Base-by-base conservation (phyloP, 2,329 filamentous ascomycete species). In the Phialemoniopsis sp. region DNA sequence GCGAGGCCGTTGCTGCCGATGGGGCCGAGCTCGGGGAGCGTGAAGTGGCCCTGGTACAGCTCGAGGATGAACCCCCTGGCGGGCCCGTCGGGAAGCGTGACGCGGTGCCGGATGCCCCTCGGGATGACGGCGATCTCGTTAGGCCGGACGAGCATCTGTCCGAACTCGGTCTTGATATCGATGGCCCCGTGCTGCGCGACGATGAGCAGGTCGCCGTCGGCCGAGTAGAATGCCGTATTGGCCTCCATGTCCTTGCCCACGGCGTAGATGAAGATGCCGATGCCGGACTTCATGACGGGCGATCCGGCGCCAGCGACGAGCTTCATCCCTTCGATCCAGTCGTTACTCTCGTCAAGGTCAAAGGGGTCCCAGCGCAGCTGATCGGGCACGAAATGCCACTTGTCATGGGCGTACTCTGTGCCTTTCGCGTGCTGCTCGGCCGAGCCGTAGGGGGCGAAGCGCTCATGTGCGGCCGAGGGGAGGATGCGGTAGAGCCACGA, bases 191-290 rank as follows among this genome's bases (percentile, higher is more conserved):
- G 77, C 56, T 91, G 87, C 2, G 84, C 73, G 13, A 91, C 84
- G 45, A 91, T 81, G 40, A 90, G 62, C 51, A 88, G 76, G 57
- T 91, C 87, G 12, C 87, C 87, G 55, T 91, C 87, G 0, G 88
- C 84, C 4, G 85, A 90, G 70, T 91, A 94, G 59, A 90, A 94
- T 0, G 87, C 87, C 36, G 83, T 72, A 30, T 77, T 76, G n/a
- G 72, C 64, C 36, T 72, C 70, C 89, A 95, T 95, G 55, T 82
- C 80, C 57, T 78, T 82, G 15, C 86, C 87, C 0, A 85, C 87
- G 2, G 85, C 83, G 55, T 87, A 95, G 41, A 93, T 78, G 59
- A 86, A 82, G 44, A 93, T 89, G 16, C 86, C 89, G 32, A 94
- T 52, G 0, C 89, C 89, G 14, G 77, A 70, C 64, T 95, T 95